Evolutionary conservation across 208 protist genomes (phyloP), one percentile per base, ranked within the genome.

Genomic region (Trypanosoma scelopori): DNA sequence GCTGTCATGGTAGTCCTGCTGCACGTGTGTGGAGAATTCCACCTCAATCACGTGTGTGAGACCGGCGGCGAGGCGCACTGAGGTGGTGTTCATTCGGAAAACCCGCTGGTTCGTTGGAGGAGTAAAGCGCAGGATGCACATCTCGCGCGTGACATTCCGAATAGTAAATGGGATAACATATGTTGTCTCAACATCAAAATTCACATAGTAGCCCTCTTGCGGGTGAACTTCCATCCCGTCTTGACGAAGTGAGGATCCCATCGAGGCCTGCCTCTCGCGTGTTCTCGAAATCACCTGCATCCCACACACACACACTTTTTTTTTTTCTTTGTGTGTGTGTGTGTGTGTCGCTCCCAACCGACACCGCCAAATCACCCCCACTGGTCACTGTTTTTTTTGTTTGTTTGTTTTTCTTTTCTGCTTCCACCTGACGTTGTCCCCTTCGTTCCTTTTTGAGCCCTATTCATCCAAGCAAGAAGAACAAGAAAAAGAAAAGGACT

Each of bases 111-210:
- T 79, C 37, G 69, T 59, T 9, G 91, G 88, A 6, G 80, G 78
- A 15, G 85, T 74, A 69, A 96, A 94, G 59, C 91, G 87, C 12
- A 96, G 67, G 1, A 78, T 81, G 55, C 87, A 73, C 41, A 89
- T 85, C 35, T 76, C 71, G 9, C 63, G 55, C 20, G 74, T 82
- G 27, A 71, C 66, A 65, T 96, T 96, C 50, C 79, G 78, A 35
- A 96, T 76, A 52, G 85, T 91, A 55, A 96, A 87, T 32, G 84
- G 72, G 60, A 94, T 87, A 27, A 91, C 84, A 75, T 93, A 96
- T 1, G 80, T 90, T 20, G 85, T 92, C 59, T 90, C 84, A n/a
- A 89, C 77, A 60, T 93, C 87, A 68, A 87, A 91, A 66, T 96
- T 89, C 53, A 86, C 83, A 67, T 89, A 96, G 70, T 92, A 84